Evolutionary conservation across 192 early-diverging fungal genomes (phyloP).

Genomic region (Coemansia sp.): DNA sequence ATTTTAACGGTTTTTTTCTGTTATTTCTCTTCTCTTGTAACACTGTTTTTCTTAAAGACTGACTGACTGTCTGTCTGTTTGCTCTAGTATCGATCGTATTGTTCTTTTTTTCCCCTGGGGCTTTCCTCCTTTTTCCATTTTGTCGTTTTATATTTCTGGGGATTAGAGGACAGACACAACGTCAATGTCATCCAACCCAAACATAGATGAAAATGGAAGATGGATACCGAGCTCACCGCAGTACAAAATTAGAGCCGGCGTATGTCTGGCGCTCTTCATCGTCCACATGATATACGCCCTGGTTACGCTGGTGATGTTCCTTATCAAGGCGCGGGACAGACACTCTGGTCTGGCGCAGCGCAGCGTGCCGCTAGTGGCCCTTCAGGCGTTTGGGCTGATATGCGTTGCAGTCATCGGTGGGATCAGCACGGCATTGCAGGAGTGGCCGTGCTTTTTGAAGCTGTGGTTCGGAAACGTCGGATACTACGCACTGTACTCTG

Average conservation of each 20-base stretch:
- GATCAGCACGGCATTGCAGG: constrained; percentile 33
- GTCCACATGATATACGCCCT: constrained; percentile 31
- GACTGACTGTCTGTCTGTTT: no score
- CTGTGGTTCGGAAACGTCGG: constrained; percentile 42
- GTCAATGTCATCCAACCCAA: background rate
- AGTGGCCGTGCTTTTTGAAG: constrained; percentile 46
- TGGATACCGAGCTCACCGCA: constrained; percentile 16
- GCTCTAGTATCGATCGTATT: no score
- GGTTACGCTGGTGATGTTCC: constrained; percentile 36
- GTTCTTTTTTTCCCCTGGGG: no score
- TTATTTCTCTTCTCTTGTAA: no score
- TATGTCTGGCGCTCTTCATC: constrained; percentile 21
- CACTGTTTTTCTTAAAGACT: no score
- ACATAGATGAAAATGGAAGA: constrained; percentile 10
- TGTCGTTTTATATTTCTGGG: no score
- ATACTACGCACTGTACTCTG: constrained; percentile 23
- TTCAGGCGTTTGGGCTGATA: constrained; percentile 29
- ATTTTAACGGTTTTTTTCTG: no score
- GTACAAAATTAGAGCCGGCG: constrained; percentile 40
- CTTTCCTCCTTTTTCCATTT: no score
- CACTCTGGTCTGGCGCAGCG: constrained; percentile 46
- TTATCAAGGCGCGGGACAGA: constrained; percentile 44
- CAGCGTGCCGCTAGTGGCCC: constrained; percentile 18
- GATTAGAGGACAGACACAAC: no score
- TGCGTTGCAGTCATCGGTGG: constrained; percentile 22